Conservation (phyloP, 441 rosid species). For the Populus hybrid region DNA sequence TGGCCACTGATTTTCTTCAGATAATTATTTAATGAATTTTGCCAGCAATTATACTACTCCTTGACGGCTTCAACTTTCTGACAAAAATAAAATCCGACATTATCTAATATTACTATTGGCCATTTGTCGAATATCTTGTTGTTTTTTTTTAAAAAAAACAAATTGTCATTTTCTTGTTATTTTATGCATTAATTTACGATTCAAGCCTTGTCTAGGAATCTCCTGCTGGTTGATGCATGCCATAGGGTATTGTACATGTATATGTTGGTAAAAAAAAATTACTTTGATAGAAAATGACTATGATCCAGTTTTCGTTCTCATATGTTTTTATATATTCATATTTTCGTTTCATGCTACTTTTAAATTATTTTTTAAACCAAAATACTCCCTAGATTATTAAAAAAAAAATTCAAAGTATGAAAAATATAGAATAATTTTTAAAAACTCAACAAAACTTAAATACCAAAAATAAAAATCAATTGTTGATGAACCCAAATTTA, state of each 20-base stretch:
- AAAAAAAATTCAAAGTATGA: too few species aligned
- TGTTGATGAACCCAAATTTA: too few species aligned
- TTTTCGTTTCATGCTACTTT: too few species aligned
- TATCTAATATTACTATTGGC: not conserved
- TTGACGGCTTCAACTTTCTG: not conserved
- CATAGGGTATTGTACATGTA: not conserved
- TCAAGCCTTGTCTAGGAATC: not conserved
- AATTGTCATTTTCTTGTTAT: not conserved
- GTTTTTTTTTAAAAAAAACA: too few species aligned
- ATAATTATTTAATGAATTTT: not conserved
- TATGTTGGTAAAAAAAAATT: not conserved
- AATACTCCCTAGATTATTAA: too few species aligned
- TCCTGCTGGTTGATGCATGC: not conserved
- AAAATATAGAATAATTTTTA: too few species aligned
- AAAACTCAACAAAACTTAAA: too few species aligned
- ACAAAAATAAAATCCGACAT: not conserved
- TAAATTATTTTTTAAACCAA: too few species aligned
- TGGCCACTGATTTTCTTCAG: not conserved
- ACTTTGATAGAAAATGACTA: too few species aligned
- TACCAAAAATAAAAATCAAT: too few species aligned
- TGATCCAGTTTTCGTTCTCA: too few species aligned
- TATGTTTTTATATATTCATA: too few species aligned
- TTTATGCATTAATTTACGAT: not conserved
- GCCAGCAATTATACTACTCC: not conserved
- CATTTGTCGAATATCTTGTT: not conserved